A percentile compares a stretch with the other conserved stretches of the same genome.
Evolutionary conservation across 2,329 filamentous ascomycete species (phyloP).

Genomic region (Colletotrichum siamense): DNA sequence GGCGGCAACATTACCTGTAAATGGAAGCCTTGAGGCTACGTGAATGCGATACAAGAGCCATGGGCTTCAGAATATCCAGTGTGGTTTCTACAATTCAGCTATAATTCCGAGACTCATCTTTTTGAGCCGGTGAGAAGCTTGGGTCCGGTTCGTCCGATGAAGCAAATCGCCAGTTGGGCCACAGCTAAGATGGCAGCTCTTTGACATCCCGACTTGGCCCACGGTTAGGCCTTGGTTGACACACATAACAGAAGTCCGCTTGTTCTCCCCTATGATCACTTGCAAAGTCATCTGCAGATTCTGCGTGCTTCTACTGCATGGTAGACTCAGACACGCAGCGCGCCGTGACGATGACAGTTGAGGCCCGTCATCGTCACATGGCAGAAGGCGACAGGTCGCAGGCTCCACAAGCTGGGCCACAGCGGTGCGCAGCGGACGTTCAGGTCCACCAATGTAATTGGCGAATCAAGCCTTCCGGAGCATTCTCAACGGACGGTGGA

Average conservation of each 20-base stretch:
- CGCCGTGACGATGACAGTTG: background rate
- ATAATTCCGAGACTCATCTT: background rate
- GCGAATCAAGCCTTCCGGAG: conserved; percentile 16
- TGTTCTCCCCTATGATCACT: background rate
- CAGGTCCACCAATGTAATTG: background rate
- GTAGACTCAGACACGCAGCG: background rate
- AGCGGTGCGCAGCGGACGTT: background rate
- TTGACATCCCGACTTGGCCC: background rate
- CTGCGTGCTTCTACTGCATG: background rate
- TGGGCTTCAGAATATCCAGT: background rate
- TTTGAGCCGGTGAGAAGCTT: background rate
- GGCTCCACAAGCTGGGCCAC: conserved; percentile 8
- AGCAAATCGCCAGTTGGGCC: background rate
- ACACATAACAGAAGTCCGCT: background rate
- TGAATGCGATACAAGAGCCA: background rate
- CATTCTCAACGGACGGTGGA: conserved; percentile 11
- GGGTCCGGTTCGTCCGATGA: background rate
- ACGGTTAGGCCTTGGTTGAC: background rate
- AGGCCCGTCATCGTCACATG: conserved; percentile 18
- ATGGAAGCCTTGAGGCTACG: background rate
- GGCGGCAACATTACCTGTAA: background rate
- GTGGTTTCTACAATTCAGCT: background rate
- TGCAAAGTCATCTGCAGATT: background rate
- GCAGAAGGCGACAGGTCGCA: background rate
- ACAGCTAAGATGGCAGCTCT: background rate